Evolutionary conservation across 192 early-diverging fungal species (phyloP).

Genomic region (Umbelopsis sp.): DNA sequence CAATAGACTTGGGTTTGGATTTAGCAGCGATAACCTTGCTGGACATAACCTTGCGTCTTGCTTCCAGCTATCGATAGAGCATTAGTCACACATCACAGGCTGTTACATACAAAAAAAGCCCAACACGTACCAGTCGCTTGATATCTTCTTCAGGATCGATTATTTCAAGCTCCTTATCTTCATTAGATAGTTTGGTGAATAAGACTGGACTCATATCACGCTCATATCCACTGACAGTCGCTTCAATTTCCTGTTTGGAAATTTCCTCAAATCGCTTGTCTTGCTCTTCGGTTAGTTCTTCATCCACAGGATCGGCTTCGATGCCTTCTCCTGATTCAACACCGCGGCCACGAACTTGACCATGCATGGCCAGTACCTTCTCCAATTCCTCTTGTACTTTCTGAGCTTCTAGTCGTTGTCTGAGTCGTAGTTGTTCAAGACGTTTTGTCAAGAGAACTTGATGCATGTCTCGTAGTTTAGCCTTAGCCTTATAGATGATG

Average conservation of each 20-base stretch:
- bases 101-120: neutral
- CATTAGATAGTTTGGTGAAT: constrained; percentile 47
- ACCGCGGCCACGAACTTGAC: constrained; percentile 36
- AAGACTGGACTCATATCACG: constrained; percentile 65
- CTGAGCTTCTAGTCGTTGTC: constrained; percentile 57
- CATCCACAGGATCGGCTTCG: constrained; percentile 46
- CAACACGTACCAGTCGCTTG: constrained; percentile 60
- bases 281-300: constrained; percentile 50
- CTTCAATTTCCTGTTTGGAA: constrained; percentile 49
- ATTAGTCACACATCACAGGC: neutral
- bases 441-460: constrained; percentile 71
- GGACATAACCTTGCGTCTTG: constrained; percentile 52
- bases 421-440: constrained; percentile 66
- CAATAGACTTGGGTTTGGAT: constrained; percentile 19
- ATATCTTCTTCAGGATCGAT: constrained; percentile 64
- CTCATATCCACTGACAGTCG: constrained; percentile 49
- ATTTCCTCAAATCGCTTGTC: constrained; percentile 43
- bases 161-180: constrained; percentile 56
- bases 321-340: constrained; percentile 41
- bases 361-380: constrained; percentile 52
- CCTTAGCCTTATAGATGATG: constrained; percentile 83
- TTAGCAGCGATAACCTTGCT: constrained; percentile 59
- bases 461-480: constrained; percentile 80
- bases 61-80: constrained; percentile 41
- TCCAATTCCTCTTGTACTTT: constrained; percentile 56